These are phyloP conservation scores for Prunus kanzakura DNA, from an alignment of 306 rosid species.

Conservation along the genomic window DNA sequence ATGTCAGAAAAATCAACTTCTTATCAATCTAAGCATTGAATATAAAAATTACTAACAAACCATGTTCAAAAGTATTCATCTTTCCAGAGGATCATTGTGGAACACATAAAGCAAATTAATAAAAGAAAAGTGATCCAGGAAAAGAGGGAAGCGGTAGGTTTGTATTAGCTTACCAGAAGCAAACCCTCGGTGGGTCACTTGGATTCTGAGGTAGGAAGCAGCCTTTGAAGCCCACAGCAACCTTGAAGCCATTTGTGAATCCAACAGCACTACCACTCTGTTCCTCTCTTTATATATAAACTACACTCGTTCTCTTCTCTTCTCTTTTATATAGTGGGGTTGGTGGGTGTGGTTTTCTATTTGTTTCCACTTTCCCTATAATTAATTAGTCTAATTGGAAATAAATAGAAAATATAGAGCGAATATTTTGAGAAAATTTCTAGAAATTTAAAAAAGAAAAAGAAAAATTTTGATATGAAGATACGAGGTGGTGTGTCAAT, in stretches of 20 bases:
- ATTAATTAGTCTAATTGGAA: not conserved
- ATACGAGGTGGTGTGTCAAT: slow-evolving; percentile 21
- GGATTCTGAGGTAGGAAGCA: slow-evolving; percentile 70
- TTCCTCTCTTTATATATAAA: not conserved
- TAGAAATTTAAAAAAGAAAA: not conserved
- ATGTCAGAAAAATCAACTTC: not conserved
- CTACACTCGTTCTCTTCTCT: not conserved
- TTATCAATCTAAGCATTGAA: not conserved
- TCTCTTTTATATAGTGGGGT: slow-evolving; percentile 4
- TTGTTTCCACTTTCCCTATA: not conserved
- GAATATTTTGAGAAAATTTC: not conserved
- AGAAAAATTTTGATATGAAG: not conserved
- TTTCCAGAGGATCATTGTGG: not conserved
- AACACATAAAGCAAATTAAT: not conserved
- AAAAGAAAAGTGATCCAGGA: not conserved
- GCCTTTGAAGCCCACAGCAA: slow-evolving; percentile 80
- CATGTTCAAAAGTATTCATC: not conserved
- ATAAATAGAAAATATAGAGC: not conserved
- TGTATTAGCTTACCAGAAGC: slow-evolving; percentile 44
- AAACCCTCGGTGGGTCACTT: slow-evolving; percentile 51
- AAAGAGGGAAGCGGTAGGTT: not conserved
- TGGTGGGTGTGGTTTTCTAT: not conserved
- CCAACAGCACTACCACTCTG: slow-evolving; percentile 5
- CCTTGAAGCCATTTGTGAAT: slow-evolving; percentile 61
- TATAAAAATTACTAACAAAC: not conserved